A percentile compares a stretch with the other conserved stretches of the same genome.
phyloP scores from a whole-genome alignment of 2,329 filamentous ascomycete genomes.

The Trichoderma sp. region DNA sequence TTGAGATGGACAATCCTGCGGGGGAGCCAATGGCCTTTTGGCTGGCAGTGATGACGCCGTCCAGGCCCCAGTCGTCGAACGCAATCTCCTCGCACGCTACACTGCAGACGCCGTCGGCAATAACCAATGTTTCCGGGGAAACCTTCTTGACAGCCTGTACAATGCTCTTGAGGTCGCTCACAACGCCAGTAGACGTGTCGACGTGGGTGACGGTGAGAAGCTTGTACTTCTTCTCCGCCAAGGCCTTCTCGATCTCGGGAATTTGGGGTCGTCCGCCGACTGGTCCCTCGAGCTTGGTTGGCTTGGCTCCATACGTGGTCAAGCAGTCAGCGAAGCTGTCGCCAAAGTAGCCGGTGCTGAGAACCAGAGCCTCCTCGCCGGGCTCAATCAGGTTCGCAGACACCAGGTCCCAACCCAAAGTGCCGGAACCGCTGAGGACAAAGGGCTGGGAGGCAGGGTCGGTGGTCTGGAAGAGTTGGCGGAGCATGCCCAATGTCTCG shows the following conservation, averaged over 20 bases:
- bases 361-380: constrained; percentile 84
- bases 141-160: constrained; percentile 80
- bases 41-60: constrained; percentile 88
- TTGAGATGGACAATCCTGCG: constrained; percentile 88
- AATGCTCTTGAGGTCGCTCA: constrained; percentile 84
- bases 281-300: constrained; percentile 83
- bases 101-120: constrained; percentile 96
- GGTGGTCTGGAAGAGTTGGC: constrained; percentile 90
- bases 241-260: constrained; percentile 79
- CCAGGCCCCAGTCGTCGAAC: constrained; percentile 92
- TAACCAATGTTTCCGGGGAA: constrained; percentile 83
- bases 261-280: constrained; percentile 86
- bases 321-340: constrained; percentile 93
- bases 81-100: constrained; percentile 94
- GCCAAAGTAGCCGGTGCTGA: constrained; percentile 96
- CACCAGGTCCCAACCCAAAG: constrained; percentile 93
- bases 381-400: constrained; percentile 89
- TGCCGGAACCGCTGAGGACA: constrained; percentile 90
- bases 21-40: constrained; percentile 97
- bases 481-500: constrained; percentile 81
- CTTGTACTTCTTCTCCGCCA: constrained; percentile 92
- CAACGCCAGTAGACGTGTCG: constrained; percentile 92
- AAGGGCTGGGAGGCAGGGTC: constrained; percentile 83
- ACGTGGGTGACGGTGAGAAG: constrained; percentile 92
- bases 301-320: constrained; percentile 82